Evolutionary conservation across 2,329 filamentous ascomycete species (phyloP).

Genomic region (Colletotrichum coccodes): DNA sequence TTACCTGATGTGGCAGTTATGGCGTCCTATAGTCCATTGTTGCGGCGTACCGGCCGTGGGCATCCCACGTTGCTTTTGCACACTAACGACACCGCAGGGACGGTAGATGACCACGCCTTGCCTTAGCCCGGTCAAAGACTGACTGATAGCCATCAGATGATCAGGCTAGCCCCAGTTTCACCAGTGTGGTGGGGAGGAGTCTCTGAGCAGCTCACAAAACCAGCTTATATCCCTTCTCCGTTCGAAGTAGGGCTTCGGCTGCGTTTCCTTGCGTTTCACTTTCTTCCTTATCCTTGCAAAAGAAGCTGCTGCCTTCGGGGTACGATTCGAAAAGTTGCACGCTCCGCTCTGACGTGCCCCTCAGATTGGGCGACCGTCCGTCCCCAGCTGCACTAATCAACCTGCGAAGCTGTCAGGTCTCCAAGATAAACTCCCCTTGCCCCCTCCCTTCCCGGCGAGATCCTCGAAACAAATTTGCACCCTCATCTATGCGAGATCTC

Average conservation of each 20-base stretch:
- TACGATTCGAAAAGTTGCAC: not conserved
- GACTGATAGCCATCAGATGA: constrained; percentile 31
- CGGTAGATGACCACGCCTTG: constrained; percentile 26
- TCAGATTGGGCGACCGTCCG: constrained; percentile 19
- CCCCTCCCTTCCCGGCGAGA: constrained; percentile 13
- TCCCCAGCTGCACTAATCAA: constrained; percentile 12
- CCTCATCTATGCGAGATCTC: constrained; percentile 30
- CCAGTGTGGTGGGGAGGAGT: constrained; percentile 25
- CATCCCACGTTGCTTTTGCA: constrained; percentile 31
- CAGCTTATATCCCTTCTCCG: constrained; percentile 20
- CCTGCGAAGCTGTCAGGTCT: constrained; percentile 19
- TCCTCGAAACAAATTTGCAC: constrained; percentile 22
- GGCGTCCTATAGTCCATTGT: constrained; percentile 32
- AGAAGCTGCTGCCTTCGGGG: constrained; percentile 2
- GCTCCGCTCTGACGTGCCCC: constrained; percentile 4
- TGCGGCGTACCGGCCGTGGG: constrained; percentile 20
- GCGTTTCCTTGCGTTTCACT: constrained; percentile 25
- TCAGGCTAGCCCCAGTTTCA: constrained; percentile 33
- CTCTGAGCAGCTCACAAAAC: constrained; percentile 30
- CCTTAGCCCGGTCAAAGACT: constrained; percentile 15
- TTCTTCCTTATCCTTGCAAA: constrained; percentile 20
- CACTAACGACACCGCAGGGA: constrained; percentile 29
- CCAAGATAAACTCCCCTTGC: constrained; percentile 2
- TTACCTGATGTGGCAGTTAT: constrained; percentile 27
- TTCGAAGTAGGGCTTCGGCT: constrained; percentile 9